These are phyloP conservation scores for Phytophthora citricola DNA, from an alignment of 352 stramenopile species.

Conservation along the genomic window DNA sequence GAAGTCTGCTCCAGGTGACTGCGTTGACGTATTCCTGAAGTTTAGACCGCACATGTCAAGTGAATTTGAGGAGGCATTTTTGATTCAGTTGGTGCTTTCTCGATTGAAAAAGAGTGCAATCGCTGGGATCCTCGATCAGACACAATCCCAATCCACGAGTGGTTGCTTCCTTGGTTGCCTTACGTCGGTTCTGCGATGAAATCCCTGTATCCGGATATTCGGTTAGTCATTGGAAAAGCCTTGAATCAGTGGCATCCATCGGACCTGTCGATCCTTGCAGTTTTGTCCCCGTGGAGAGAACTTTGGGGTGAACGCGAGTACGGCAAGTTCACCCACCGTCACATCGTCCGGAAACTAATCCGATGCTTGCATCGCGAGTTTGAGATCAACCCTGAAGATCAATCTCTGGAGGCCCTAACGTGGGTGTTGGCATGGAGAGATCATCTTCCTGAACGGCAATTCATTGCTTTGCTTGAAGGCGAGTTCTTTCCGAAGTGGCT, in stretches of 20 bases:
- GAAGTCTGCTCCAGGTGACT: slow-evolving; percentile 43
- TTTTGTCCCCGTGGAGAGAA: slow-evolving; percentile 73
- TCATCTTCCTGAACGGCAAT: slow-evolving; percentile 72
- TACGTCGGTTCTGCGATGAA: slow-evolving; percentile 55
- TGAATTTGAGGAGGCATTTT: slow-evolving; percentile 59
- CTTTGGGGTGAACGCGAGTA: slow-evolving; percentile 85
- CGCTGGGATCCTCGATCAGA: slow-evolving; percentile 62
- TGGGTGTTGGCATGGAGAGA: slow-evolving; percentile 83
- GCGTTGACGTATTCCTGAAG: slow-evolving; percentile 49
- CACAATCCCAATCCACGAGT: slow-evolving; percentile 72
- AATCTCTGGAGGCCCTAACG: slow-evolving; percentile 68
- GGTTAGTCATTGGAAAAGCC: slow-evolving; percentile 59
- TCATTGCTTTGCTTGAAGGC: slow-evolving; percentile 86
- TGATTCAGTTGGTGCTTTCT: slow-evolving; percentile 70
- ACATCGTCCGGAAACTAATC: slow-evolving; percentile 80
- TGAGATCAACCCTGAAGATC: slow-evolving; percentile 72
- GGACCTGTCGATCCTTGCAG: slow-evolving; percentile 64
- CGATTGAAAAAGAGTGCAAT: slow-evolving; percentile 77
- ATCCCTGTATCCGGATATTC: slow-evolving; percentile 75
- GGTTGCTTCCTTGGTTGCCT: slow-evolving; percentile 74
- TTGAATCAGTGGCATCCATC: slow-evolving; percentile 87
- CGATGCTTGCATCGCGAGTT: slow-evolving; percentile 86
- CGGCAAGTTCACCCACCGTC: slow-evolving; percentile 83
- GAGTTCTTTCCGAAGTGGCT: slow-evolving; percentile 94
- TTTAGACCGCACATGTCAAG: slow-evolving; percentile 61